Base-by-base conservation (phyloP, 164 flowering plant species). In the Annona cherimola region DNA sequence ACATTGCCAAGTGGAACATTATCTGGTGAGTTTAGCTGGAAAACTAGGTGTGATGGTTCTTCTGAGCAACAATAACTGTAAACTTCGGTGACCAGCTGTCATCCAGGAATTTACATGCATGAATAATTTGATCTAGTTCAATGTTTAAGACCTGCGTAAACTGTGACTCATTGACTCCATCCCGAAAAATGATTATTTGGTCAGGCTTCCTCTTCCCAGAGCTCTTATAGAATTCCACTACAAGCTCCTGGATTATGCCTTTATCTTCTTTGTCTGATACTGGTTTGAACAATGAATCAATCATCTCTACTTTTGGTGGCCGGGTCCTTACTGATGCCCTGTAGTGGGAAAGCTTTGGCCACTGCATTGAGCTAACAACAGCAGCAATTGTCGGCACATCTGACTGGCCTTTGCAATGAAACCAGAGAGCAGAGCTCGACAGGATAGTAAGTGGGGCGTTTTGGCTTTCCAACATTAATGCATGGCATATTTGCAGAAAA, bases 1-100 rank as follows among this genome's bases (percentile, higher is more conserved):
- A 93, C 90, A 2, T 97, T 93, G 62, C 98, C 98, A 67, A 94
- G 81, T 42, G 96, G 98, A 76, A 90, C 92, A 83, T 93, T 91
- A 4, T 82, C 86, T 44, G 83, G 69, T 42, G 80, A 77, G 57
- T 76, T 71, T 42, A 82, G 78, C 84, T 81, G 89, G 79, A 93
- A 90, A 16, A 79, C 76, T 81, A 87, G 12, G 91, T 89, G 74
- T 91, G 96, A 68, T 93, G 98, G 75, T 86, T 90, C 76, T 90
- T 91, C 67, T 93, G 98, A 11, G 88, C 91, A 14, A 93, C 87
- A 75, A 93, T 82, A 18, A 93, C 83, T 0, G 96, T 90, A 77
- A 93, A 86, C 77, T 91, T 93, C 26, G 98, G 96, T 66, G 83
- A 61, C 42, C 81, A 76, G 20, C 39, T 76, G 78, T 85, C 95